These are phyloP conservation scores for Pelargonium fulgidum DNA, from an alignment of 441 rosid species.

Conservation along the genomic window DNA sequence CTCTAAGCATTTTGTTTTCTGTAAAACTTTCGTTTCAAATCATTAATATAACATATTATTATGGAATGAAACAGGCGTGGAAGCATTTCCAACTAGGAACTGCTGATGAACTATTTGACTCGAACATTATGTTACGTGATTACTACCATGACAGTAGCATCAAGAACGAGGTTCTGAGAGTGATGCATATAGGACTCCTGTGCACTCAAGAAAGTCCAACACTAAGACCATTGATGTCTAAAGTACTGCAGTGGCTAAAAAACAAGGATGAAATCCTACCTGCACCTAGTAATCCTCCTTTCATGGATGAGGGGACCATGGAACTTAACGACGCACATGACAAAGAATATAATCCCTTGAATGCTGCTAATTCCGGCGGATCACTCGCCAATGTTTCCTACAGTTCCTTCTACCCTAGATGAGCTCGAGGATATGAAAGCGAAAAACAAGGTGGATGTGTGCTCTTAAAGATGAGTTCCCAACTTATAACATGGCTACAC, in stretches of 20 bases:
- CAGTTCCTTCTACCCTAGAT: conserved; percentile 8
- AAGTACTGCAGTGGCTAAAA: conserved; percentile 58
- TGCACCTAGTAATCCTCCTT: conserved; percentile 70
- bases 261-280: conserved; percentile 64
- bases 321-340: conserved; percentile 50
- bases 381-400: background rate
- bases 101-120: conserved; percentile 62
- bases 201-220: conserved; percentile 73
- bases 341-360: conserved; percentile 35
- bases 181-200: conserved; percentile 67
- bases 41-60: background rate
- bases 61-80: conserved; percentile 50
- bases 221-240: conserved; percentile 71
- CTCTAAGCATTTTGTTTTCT: conserved; percentile 9
- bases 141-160: conserved; percentile 29
- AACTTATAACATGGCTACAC: background rate
- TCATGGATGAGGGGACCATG: conserved; percentile 75
- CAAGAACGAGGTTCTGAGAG: conserved; percentile 49
- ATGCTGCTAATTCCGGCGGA: conserved; percentile 24
- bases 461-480: no score
- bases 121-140: conserved; percentile 47
- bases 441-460: background rate
- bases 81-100: conserved; percentile 60
- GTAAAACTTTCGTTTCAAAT: background rate
- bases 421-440: conserved; percentile 1